A percentile compares a stretch with the other conserved stretches of the same genome.
Evolutionary conservation across 2,329 filamentous ascomycete genomes (phyloP).

Genomic region (Fusarium lateritium): DNA sequence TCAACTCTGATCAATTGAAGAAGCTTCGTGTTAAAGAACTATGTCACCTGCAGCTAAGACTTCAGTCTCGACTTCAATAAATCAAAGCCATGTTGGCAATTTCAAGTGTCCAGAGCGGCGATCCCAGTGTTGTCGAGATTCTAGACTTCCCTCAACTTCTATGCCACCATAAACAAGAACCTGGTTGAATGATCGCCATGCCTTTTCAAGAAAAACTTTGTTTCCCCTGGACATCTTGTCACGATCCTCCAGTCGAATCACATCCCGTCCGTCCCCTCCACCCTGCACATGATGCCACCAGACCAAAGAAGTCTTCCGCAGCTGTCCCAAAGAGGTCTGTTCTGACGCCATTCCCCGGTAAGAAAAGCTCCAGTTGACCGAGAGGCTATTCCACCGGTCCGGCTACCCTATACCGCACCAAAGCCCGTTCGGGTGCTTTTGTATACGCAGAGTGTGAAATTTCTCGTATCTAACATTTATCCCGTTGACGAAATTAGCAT

Average conservation of each 20-base stretch:
- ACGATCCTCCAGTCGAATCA: conserved; percentile 40
- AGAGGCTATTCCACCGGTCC: conserved; percentile 22
- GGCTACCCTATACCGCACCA: conserved; percentile 35
- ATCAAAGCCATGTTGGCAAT: neutral
- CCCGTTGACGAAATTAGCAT: neutral
- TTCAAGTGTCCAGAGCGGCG: neutral
- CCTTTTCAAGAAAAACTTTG: conserved; percentile 20
- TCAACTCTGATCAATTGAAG: neutral
- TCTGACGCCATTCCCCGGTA: conserved; percentile 46
- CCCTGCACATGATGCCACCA: conserved; percentile 43
- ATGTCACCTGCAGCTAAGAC: neutral
- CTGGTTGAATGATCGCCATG: conserved; percentile 13
- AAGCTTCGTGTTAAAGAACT: neutral
- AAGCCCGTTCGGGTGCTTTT: too few relatives aligned
- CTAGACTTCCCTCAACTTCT: conserved; percentile 7
- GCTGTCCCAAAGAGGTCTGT: conserved; percentile 27
- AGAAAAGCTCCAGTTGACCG: conserved; percentile 30
- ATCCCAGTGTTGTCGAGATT: conserved; percentile 7
- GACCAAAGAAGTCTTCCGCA: conserved; percentile 27
- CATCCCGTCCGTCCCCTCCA: conserved; percentile 28
- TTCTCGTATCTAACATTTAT: too few relatives aligned
- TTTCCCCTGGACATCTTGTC: conserved; percentile 39
- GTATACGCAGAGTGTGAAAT: neutral
- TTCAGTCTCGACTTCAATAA: conserved; percentile 4
- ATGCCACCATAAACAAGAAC: conserved; percentile 10